These are phyloP conservation scores for Allium sativum DNA, from an alignment of 106 monocot genomes.

Conservation along the genomic window DNA sequence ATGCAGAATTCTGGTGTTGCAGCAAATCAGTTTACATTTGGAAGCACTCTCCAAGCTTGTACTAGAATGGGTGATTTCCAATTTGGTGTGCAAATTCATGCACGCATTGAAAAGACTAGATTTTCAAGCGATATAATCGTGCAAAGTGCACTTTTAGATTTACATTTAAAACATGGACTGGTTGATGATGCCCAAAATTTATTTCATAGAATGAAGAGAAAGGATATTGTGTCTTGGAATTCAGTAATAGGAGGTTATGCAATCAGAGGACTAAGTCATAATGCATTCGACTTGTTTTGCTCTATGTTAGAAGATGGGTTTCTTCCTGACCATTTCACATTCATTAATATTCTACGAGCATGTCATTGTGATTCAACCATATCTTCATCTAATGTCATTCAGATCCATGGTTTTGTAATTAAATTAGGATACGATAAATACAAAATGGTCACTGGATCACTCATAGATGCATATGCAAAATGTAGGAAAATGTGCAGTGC, in stretches of 20 bases:
- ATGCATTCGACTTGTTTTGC: conserved; percentile 38
- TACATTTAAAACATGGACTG: conserved; percentile 49
- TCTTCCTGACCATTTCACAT: conserved; percentile 60
- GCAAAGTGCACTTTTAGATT: conserved; percentile 53
- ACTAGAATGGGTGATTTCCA: conserved; percentile 15
- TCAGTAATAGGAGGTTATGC: conserved; percentile 56
- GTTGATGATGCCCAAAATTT: conserved; percentile 37
- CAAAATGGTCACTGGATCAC: conserved; percentile 36
- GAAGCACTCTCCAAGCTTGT: conserved; percentile 47
- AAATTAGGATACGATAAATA: conserved; percentile 36
- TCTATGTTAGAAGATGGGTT: conserved; percentile 55
- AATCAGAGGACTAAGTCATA: conserved; percentile 21
- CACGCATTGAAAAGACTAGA: conserved; percentile 38
- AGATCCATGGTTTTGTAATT: conserved; percentile 42
- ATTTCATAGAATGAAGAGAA: conserved; percentile 40
- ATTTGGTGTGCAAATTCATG: conserved; percentile 52
- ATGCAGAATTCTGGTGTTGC: conserved; percentile 32
- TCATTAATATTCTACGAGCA: conserved; percentile 42
- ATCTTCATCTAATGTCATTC: conserved; percentile 18
- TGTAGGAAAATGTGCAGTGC: conserved; percentile 42
- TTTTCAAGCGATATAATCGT: conserved; percentile 38
- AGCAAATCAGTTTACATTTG: conserved; percentile 69
- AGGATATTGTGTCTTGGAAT: conserved; percentile 73
- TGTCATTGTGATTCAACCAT: conserved; percentile 15
- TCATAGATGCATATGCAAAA: conserved; percentile 87